Base-by-base conservation (phyloP, 257 asterid species). In the Penstemon eatonii region DNA sequence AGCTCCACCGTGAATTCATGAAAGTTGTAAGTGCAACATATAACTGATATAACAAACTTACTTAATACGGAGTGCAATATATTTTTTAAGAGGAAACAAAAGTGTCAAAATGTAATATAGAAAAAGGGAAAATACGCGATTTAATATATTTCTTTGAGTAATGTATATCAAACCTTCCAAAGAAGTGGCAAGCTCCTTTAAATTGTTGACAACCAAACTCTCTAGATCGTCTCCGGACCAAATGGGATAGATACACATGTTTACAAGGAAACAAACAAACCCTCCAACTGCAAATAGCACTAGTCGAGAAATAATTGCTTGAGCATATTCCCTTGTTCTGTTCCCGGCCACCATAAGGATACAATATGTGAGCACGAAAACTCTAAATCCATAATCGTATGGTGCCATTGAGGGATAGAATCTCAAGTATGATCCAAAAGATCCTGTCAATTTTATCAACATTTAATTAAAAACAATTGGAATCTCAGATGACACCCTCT, bases 141-240 rank as follows among this genome's bases (percentile, higher is more conserved):
- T 15, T 0, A 15, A 15, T 15, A 0, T 15, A 15, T 15, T 15
- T 15, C 18, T 15, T 15, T 15, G 18, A 15, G 33, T 25, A 37
- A 67, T 52, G 10, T 50, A 42, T 36, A 67, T 12, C 74, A 57
- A 57, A 86, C 97, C 97, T 88, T 90, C 97, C 54, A 88, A 73
- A 56, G 97, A 88, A 69, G 73, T 60, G 18, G 97, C 96, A 39
- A 90, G 84, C n/a, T 80, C 88, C 0, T 50, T 54, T 40, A 90
- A 88, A 68, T 88, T 90, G 62, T 83, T 85, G 3, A 84, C 87
- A 9, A 90, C 96, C 62, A 88, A 72, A 53, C 81, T 66, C 76
- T 90, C 96, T 59, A 90, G 85, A 83, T 90, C 97, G 56, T 88
- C 97, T 5, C 96, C 97, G 2, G 97, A 82, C 97, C 97, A 88